Evolutionary conservation across 768 basidiomycete genomes (phyloP), one percentile per base, ranked within the genome.

Genomic region (Tricholomella constricta): DNA sequence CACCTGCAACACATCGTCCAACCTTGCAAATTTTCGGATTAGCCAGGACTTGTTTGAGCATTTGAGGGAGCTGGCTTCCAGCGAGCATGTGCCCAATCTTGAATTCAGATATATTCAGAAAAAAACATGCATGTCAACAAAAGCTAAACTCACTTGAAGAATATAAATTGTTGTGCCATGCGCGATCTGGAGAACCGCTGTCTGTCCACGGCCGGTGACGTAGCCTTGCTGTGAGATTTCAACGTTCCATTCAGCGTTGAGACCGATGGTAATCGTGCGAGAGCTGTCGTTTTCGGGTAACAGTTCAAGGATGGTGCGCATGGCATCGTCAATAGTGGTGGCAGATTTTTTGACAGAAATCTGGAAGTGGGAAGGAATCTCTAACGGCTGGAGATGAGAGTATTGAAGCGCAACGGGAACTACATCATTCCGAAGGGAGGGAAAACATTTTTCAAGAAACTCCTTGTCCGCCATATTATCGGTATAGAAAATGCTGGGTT

Each of bases 381-480:
- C 7, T 23, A 67, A 59, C 3, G 32, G 3, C 2, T 61, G 34
- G 14, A 70, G 62, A 19, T 67, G 35, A 0, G 37, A 37, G 48
- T 48, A 23, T 58, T 52, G 67, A 11, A 11, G 65, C 29, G 68
- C 64, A 29, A 64, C 42, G 8, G 61, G 55, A 7, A 23, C 12
- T n/a, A 65, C 45, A 54, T 54, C 47, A 14, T 59, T 20, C 25
- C 22, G 32, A 15, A 65, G 51, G 6, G 52, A 55, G 1, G 62
- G 64, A 25, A 61, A 62, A 6, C 29, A 51, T 14, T 38, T 36
- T 51, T 42, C 45, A 5, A 56, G 45, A 29, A 55, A 53, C 0
- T 46, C 41, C 26, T 67, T 69, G 40, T 72, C 70, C 0, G 57
- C 42, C 44, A 71, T 63, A 38, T 63, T 69, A 40, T 73, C 69